A percentile compares a stretch with the other conserved stretches of the same genome.
Conservation (phyloP, 1,139 yeast genomes). For the Magnusiomyces starmeri region DNA sequence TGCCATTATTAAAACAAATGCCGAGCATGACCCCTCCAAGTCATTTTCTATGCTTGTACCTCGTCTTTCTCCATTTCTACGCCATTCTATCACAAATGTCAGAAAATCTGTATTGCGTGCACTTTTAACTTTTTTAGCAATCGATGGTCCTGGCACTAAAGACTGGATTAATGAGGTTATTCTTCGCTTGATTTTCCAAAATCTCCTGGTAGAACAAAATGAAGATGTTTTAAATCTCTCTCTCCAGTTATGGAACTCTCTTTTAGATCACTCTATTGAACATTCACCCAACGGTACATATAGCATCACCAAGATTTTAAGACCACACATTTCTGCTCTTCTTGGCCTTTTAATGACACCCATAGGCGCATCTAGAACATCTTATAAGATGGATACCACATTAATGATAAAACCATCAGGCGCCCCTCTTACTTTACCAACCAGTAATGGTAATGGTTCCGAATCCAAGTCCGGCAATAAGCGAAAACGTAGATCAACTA, state of each 20-base stretch:
- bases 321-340: slow-evolving; percentile 35
- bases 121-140: slow-evolving; percentile 63
- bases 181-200: slow-evolving; percentile 75
- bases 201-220: slow-evolving; percentile 82
- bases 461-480: slow-evolving; percentile 19
- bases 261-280: slow-evolving; percentile 35
- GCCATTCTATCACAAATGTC: slow-evolving; percentile 91
- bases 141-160: slow-evolving; percentile 52
- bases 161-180: slow-evolving; percentile 74
- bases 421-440: slow-evolving; percentile 34
- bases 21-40: slow-evolving; percentile 39
- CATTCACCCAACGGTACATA: slow-evolving; percentile 13
- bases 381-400: slow-evolving; percentile 72
- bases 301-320: slow-evolving; percentile 11
- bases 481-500: slow-evolving; percentile 19
- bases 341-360: slow-evolving; percentile 76
- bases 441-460: slow-evolving; percentile 25
- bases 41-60: slow-evolving; percentile 79
- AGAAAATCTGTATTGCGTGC: slow-evolving; percentile 84
- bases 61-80: slow-evolving; percentile 78
- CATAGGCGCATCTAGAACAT: slow-evolving; percentile 85
- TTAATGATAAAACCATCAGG: slow-evolving; percentile 80
- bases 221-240: slow-evolving; percentile 62
- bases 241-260: slow-evolving; percentile 49
- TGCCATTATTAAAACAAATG: slow-evolving; percentile 55